Evolutionary conservation across 140 eudicot species (phyloP), one percentile per base, ranked within the genome.

Genomic region (Cichorium intybus): DNA sequence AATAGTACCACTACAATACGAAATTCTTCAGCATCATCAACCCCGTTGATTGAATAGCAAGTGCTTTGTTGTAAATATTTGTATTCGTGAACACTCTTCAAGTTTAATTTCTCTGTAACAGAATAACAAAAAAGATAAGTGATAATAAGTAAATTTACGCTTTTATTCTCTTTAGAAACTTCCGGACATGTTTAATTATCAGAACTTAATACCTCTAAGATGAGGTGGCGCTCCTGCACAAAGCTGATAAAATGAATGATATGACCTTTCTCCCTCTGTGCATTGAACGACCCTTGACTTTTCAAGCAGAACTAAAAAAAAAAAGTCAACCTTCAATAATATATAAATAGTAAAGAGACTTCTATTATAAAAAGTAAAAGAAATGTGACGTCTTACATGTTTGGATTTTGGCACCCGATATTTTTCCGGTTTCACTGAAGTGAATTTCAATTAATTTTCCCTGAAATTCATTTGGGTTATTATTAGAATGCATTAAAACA

Each of bases 231-330:
- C 99, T 69, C 99, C 99, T 10, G 95, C 88, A 74, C 99, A 93
- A 17, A 93, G 97, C 77, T 93, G 99, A 84, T 93, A 93, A 76
- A 93, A 93, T 20, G 95, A 86, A 82, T 93, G 99, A 84, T 93
- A 93, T 14, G 99, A 93, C 67, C 99, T 77, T 80, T 93, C 99
- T 77, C 99, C 99, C 46, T 83, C 97, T 7, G 90, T 80, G 78
- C 97, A 81, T 76, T 93, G 99, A 58, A 93, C 99, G 55, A 93
- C 99, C 62, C 99, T 81, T 55, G 99, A 88, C 95, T 89, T 89
- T 71, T 89, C 97, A 60, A 89, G 95, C 76, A 89, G 55, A 89
- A 89, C 97, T 89, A 71, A 46, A 51, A 24, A 21, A 52, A 34
- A 45, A 53, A 60, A 75, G 71, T 43, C 60, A 68, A 72, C 69